Conservation (phyloP, 257 asterid genomes). For the Lithospermum erythrorhizon region DNA sequence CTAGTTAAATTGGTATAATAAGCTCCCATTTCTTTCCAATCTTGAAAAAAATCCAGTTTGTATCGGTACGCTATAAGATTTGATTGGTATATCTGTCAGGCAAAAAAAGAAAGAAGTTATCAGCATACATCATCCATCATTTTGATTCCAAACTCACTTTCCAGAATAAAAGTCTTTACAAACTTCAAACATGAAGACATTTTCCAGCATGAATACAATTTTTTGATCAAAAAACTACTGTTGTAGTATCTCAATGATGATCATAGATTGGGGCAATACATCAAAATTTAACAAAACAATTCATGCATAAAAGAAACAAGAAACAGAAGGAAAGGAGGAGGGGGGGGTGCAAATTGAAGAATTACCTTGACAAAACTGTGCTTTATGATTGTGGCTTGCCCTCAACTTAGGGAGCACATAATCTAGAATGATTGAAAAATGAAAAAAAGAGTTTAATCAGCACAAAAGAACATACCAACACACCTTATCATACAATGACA, state of each 20-base stretch:
- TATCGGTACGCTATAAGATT: too few species aligned
- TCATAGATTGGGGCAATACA: neutral
- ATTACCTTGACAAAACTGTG: constrained; percentile 31
- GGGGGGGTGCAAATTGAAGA: constrained; percentile 3
- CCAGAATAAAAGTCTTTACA: too few species aligned
- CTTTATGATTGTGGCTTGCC: constrained; percentile 11
- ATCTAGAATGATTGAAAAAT: constrained; percentile 25
- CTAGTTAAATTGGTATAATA: constrained; percentile 30
- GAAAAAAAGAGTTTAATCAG: constrained; percentile 25
- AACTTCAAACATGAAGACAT: too few species aligned
- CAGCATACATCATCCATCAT: too few species aligned
- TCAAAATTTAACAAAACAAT: neutral
- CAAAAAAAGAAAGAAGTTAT: too few species aligned
- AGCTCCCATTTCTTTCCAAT: constrained; percentile 35
- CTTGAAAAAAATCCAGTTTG: constrained; percentile 4
- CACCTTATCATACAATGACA: constrained; percentile 71
- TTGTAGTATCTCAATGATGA: neutral
- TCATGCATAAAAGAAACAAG: constrained; percentile 1
- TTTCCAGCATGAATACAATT: too few species aligned
- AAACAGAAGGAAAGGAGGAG: constrained; percentile 2
- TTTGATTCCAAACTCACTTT: too few species aligned
- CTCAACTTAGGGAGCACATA: constrained; percentile 28
- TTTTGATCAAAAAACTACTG: too few species aligned
- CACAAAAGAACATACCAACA: constrained; percentile 33
- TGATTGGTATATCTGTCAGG: too few species aligned